Conservation (phyloP, 179 eudicot genomes). For the Nepenthes alata region DNA sequence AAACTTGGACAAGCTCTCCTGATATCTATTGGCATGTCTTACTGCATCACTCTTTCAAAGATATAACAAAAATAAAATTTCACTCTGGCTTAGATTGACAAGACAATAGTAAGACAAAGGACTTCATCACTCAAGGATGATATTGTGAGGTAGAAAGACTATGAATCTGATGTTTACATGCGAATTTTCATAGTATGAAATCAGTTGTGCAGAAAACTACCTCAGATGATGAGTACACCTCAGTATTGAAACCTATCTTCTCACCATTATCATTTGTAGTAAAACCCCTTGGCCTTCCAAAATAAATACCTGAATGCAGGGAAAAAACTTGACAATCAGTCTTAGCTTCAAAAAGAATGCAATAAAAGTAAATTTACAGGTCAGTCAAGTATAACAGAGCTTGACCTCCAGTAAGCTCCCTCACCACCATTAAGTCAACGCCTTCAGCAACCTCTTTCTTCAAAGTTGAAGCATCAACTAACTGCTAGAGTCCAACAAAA, state of each 20-base stretch:
- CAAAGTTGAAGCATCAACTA: slow-evolving; percentile 78
- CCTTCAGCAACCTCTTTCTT: slow-evolving; percentile 97
- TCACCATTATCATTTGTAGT: slow-evolving; percentile 67
- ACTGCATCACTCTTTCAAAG: no score
- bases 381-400: slow-evolving; percentile 7
- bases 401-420: slow-evolving; percentile 93
- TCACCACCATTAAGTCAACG: slow-evolving; percentile 91
- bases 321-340: neutral
- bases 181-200: neutral
- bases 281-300: slow-evolving; percentile 95
- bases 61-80: no score
- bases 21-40: no score
- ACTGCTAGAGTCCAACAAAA: slow-evolving; percentile 22
- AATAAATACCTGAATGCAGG: slow-evolving; percentile 60
- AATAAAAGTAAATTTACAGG: neutral
- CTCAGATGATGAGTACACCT: slow-evolving; percentile 79
- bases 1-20: no score
- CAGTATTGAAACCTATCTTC: slow-evolving; percentile 88
- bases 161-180: neutral
- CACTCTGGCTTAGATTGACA: no score
- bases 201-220: slow-evolving; percentile 19
- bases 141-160: no score
- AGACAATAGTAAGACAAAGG: no score
- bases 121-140: no score
- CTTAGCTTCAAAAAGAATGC: no score